Evolutionary conservation across 371 early-diverging fungal genomes (phyloP), one percentile per base, ranked within the genome.

Genomic region (Rhizopus microsporus): DNA sequence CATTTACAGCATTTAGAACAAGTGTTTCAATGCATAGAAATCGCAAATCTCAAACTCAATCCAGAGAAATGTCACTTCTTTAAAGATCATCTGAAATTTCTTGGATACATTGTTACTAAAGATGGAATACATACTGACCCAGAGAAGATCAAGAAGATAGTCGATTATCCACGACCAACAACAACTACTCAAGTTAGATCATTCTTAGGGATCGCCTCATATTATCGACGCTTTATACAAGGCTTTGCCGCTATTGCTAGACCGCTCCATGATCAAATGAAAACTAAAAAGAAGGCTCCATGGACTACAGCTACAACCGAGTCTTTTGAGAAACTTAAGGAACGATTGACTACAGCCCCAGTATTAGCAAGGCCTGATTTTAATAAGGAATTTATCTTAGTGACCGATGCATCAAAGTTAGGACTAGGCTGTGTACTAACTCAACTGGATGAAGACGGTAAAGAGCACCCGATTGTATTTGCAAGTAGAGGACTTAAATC

Each of bases 191-290:
- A 56, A n/a, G 29, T 56, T 6, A 35, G 32, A 7, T n/a, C 29
- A 1, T 56, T 56, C 30, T 9, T 56, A 29, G 49, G 56, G 3
- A 0, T 56, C 1, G 48, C 56, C 5, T 47, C 48, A 0, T 56
- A 56, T 10, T 56, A 56, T 16, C 1, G 56, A 7, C 5, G 48
- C 0, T 56, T 47, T 29, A 48, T 56, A 0, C 16, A 38, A 13
- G 8, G n/a, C 4, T 56, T 47, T 32, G 56, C 56, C 5, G 40
- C 35, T 0, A 47, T 56, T 4, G 56, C 56, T 4, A 16, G 56
- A 0, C 49, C 56, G 0, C 31, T 56, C 12, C 49, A 56, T 15
- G 23, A 56, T n/a, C 17, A 46, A 13, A 56, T 48, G 0, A 56
- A 46, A 30, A 34, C 44, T 7, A 43, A 38, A 23, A n/a, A 37